Base-by-base conservation (phyloP, 352 stramenopile species). In the Phytophthora meadii region DNA sequence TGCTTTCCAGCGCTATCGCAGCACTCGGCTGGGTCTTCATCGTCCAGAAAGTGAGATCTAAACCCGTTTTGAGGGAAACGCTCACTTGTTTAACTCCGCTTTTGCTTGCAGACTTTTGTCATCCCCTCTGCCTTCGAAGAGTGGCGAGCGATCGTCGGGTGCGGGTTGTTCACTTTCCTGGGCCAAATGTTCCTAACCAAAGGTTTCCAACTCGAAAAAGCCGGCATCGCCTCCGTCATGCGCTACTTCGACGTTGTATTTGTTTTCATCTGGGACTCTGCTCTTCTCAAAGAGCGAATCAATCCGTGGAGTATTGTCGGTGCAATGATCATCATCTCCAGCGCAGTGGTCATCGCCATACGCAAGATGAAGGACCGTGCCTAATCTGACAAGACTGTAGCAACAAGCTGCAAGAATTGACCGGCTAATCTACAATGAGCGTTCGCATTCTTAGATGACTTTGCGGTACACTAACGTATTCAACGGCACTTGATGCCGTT, bases 271-370 rank as follows among this genome's bases (percentile, higher is more conserved):
- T 47, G 41, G 19, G 41, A 42, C 37, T 22, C 37, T 22, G 37
- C 15, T 10, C 10, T 22, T 10, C 37, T 42, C 37, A 67, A 70
- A 6, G 62, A 65, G 7, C 59, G 45, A 2, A 52, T 65, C 14
- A 76, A 75, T 41, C 64, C 72, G 34, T 79, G 66, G 59, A 52
- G 42, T 34, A 28, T 62, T 15, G 54, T 54, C 22, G 54, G 42
- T 2, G 54, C 42, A 25, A 25, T 36, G 12, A 72, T 79, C 41
- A 82, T 79, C 41, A 47, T 70, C 32, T 28, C 48, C 2, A 67
- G 49, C 27, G 70, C 74, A 9, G 65, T 63, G 11, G 55, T 74
- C n/a, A 78, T 82, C 34, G 69, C 69, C 8, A 9, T 77, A 24
- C 72, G 51, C 39, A 77, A 77, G 32, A 25, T 54, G 34, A 65